These are phyloP conservation scores for Talaromyces sp. DNA, from an alignment of 2,329 filamentous ascomycete genomes.

Conservation along the genomic window DNA sequence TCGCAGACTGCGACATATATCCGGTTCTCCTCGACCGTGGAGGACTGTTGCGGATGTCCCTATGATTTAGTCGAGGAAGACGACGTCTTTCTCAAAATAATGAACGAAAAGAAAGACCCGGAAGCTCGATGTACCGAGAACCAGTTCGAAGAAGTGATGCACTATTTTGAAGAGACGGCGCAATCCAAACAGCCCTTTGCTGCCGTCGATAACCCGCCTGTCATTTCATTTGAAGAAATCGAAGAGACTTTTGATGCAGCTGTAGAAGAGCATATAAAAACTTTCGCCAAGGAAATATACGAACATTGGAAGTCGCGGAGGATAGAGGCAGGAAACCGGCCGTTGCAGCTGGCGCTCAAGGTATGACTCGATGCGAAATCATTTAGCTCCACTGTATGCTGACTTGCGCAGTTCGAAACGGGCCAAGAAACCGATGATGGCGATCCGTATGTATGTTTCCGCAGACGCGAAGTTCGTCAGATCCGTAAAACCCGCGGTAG, in stretches of 20 bases:
- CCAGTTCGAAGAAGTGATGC: conserved; percentile 90
- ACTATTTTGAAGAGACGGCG: conserved; percentile 86
- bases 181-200: conserved; percentile 81
- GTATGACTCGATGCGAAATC: conserved; percentile 23
- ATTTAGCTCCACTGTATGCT: neutral
- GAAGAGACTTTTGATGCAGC: conserved; percentile 60
- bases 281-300: conserved; percentile 72
- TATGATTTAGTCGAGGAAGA: conserved; percentile 96
- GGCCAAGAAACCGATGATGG: conserved; percentile 91
- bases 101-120: conserved; percentile 70
- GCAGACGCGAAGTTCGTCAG: conserved; percentile 86
- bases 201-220: conserved; percentile 78
- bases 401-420: conserved; percentile 62
- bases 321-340: conserved; percentile 59
- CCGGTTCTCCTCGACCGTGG: conserved; percentile 94
- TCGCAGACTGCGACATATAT: conserved; percentile 88
- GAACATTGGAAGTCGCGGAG: conserved; percentile 79
- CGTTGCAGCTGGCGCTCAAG: conserved; percentile 74
- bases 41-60: conserved; percentile 82
- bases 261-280: conserved; percentile 48
- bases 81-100: conserved; percentile 72
- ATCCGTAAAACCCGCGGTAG: conserved; percentile 90
- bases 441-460: conserved; percentile 97
- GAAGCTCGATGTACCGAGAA: conserved; percentile 69
- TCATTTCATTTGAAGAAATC: conserved; percentile 68